phyloP scores from a whole-genome alignment of 2,329 filamentous ascomycete genomes.

The Monilinia aucupariae region DNA sequence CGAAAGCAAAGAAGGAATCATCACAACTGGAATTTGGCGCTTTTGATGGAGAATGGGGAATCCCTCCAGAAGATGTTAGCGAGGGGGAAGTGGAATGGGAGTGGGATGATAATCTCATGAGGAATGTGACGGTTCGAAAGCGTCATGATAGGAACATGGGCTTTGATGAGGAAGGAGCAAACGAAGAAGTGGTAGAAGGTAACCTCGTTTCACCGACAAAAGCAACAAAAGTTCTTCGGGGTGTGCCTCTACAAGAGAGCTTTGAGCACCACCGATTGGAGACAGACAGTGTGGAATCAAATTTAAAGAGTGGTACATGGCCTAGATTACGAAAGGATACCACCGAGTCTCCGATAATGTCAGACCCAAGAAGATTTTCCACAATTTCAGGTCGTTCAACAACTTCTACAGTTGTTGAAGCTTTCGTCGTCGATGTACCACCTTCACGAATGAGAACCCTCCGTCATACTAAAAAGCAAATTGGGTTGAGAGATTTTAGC shows the following conservation, averaged over 20 bases:
- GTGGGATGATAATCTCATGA: conserved; percentile 50
- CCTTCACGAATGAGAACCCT: conserved; percentile 49
- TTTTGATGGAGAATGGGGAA: conserved; percentile 56
- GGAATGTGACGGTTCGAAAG: conserved; percentile 51
- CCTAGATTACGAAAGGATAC: conserved; percentile 20
- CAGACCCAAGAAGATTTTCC: conserved; percentile 46
- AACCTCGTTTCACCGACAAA: conserved; percentile 46
- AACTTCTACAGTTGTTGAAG: conserved; percentile 54
- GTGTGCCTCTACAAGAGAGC: conserved; percentile 30
- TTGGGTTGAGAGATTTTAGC: conserved; percentile 44
- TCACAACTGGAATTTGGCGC: conserved; percentile 47
- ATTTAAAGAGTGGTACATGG: conserved; percentile 7
- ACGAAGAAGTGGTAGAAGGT: conserved; percentile 45
- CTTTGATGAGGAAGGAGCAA: conserved; percentile 30
- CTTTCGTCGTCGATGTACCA: conserved; percentile 49
- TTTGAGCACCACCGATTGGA: conserved; percentile 27
- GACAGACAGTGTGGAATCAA: conserved; percentile 18
- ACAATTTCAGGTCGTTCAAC: conserved; percentile 50
- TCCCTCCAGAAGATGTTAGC: conserved; percentile 34
- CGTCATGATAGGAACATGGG: conserved; percentile 22
- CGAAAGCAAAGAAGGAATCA: conserved; percentile 30
- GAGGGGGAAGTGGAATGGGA: conserved; percentile 49
- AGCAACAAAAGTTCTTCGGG: conserved; percentile 41
- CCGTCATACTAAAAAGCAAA: conserved; percentile 56
- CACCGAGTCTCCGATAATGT: conserved; percentile 27